phyloP scores from a whole-genome alignment of 345 rosid species.

The Erysimum cheiranthoides region DNA sequence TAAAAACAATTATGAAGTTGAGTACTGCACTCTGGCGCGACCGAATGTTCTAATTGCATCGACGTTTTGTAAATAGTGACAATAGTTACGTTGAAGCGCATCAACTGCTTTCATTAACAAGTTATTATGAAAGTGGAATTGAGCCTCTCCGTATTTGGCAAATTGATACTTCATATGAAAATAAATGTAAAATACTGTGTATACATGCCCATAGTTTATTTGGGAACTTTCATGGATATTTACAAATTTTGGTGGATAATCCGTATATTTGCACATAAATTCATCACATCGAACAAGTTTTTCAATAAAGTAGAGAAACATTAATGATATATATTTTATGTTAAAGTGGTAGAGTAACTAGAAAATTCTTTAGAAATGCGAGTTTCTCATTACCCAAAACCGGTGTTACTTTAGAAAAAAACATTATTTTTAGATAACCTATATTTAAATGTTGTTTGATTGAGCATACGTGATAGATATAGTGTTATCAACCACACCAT shows the following conservation, averaged over 20 bases:
- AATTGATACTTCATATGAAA: neutral
- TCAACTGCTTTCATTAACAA: slow-evolving; percentile 11
- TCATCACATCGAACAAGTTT: slow-evolving; percentile 6
- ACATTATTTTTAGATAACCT: too few species aligned
- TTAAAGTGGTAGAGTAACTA: slow-evolving; percentile 15
- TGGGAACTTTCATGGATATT: too few species aligned
- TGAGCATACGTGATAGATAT: too few species aligned
- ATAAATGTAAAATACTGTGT: too few species aligned
- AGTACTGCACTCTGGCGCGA: neutral
- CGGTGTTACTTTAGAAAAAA: neutral
- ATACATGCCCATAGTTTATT: too few species aligned
- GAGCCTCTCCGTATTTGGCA: neutral
- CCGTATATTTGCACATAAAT: slow-evolving; percentile 16
- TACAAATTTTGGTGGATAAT: too few species aligned
- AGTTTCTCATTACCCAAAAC: neutral
- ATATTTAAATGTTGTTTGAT: too few species aligned
- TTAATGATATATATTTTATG: too few species aligned
- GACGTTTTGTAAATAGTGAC: slow-evolving; percentile 8
- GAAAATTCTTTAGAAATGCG: neutral
- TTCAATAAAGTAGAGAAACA: too few species aligned
- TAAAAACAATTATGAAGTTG: neutral
- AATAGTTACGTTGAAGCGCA: slow-evolving; percentile 11
- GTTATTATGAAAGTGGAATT: neutral
- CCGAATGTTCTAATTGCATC: neutral
- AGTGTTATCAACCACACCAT: too few species aligned